Percentiles rank a stretch among this genome's conserved stretches.
phyloP scores from a whole-genome alignment of 805 yeast species.

The Sugiyamaella valdiviana region DNA sequence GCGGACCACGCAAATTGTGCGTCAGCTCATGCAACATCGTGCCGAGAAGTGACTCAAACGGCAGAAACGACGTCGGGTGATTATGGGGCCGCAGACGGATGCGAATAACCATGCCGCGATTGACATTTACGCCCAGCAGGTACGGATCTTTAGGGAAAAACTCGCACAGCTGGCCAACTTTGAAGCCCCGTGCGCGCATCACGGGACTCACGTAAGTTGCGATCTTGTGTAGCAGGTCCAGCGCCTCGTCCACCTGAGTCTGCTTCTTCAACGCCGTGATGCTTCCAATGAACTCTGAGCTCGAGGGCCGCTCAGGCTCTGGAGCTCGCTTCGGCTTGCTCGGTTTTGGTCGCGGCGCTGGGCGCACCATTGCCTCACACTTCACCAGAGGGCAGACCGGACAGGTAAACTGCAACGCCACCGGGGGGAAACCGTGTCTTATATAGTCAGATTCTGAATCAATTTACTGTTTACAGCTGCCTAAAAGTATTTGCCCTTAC shows the following conservation, averaged over 20 bases:
- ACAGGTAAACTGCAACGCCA: no score
- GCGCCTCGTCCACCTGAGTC: constrained; percentile 44
- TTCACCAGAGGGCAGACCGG: no score
- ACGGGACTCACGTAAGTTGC: constrained; percentile 69
- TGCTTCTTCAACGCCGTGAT: constrained; percentile 42
- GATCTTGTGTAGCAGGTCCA: constrained; percentile 57
- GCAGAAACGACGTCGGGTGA: constrained; percentile 49
- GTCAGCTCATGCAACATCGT: constrained; percentile 85
- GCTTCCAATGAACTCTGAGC: constrained; percentile 16
- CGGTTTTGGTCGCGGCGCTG: background rate
- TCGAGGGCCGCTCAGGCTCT: background rate
- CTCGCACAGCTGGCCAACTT: constrained; percentile 66
- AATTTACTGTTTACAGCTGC: no score
- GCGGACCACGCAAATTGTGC: constrained; percentile 77
- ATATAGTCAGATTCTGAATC: no score
- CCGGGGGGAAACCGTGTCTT: no score
- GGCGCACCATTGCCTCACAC: background rate
- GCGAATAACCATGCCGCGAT: constrained; percentile 65
- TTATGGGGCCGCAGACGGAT: constrained; percentile 59
- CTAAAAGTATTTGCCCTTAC: no score
- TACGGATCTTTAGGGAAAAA: constrained; percentile 66
- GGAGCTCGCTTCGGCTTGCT: background rate
- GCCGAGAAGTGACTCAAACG: constrained; percentile 60
- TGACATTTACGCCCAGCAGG: constrained; percentile 77
- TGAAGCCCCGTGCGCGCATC: constrained; percentile 60